A percentile compares a stretch with the other conserved stretches of the same genome.
These are phyloP conservation scores for Geranium brycei DNA, from an alignment of 345 rosid species.

Conservation along the genomic window DNA sequence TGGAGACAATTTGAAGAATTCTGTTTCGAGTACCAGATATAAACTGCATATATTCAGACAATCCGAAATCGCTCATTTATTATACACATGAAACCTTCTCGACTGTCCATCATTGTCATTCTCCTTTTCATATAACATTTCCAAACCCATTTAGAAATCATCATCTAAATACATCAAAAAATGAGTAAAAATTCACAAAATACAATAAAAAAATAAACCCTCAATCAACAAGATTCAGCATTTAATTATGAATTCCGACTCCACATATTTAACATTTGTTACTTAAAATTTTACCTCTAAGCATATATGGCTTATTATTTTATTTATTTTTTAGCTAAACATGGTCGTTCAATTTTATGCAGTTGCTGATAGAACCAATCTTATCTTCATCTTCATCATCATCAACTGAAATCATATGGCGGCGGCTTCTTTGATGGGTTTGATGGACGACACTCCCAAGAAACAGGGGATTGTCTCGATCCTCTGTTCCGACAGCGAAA, in stretches of 20 bases:
- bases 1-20: too few relatives aligned
- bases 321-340: not conserved
- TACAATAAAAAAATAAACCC: not conserved
- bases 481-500: constrained; percentile 38
- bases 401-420: constrained; percentile 4
- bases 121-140: too few relatives aligned
- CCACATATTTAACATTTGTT: not conserved
- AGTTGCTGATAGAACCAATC: not conserved
- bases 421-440: constrained; percentile 23
- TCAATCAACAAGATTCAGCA: not conserved
- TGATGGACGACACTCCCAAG: constrained; percentile 29
- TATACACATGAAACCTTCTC: too few relatives aligned
- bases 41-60: too few relatives aligned
- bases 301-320: too few relatives aligned
- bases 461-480: constrained; percentile 77
- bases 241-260: not conserved
- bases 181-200: too few relatives aligned
- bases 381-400: not conserved
- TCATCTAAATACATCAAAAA: too few relatives aligned
- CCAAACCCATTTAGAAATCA: too few relatives aligned
- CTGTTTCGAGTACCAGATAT: too few relatives aligned
- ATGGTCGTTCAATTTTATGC: not conserved
- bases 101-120: too few relatives aligned
- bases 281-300: not conserved
- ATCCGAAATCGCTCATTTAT: too few relatives aligned